A percentile compares a stretch with the other conserved stretches of the same genome.
Conservation (phyloP, 768 basidiomycete species). For the Suillus subaureus region DNA sequence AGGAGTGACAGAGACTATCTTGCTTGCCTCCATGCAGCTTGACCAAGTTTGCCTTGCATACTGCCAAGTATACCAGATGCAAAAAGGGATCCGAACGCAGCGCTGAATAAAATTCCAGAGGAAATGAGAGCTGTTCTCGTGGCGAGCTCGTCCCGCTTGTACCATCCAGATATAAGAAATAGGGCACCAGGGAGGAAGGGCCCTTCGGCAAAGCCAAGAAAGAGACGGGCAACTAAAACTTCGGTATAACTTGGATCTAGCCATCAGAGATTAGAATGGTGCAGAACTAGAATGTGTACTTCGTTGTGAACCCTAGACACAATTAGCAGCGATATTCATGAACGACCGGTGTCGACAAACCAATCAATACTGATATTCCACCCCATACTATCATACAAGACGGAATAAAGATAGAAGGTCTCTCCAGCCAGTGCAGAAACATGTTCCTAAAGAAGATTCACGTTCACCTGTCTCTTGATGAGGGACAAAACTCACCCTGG, state of each 20-base stretch:
- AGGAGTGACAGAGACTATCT: background rate
- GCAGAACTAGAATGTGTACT: background rate
- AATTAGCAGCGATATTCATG: background rate
- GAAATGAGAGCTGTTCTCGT: constrained; percentile 34
- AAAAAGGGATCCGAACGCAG: constrained; percentile 50
- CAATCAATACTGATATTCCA: constrained; percentile 36
- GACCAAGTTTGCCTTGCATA: constrained; percentile 26
- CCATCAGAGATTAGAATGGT: background rate
- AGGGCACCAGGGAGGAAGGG: constrained; percentile 28
- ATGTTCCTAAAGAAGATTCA: constrained; percentile 25
- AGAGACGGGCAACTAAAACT: constrained; percentile 41
- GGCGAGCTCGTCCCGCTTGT: background rate
- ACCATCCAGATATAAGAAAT: background rate
- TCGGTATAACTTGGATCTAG: constrained; percentile 11
- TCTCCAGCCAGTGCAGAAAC: constrained; percentile 32
- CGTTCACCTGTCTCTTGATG: background rate
- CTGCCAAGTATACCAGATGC: constrained; percentile 45
- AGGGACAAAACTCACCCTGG: constrained; percentile 11
- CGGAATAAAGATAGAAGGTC: constrained; percentile 30
- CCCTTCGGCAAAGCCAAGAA: constrained; percentile 42
- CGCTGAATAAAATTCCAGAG: constrained; percentile 42
- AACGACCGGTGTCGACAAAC: background rate
- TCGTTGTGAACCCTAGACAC: constrained; percentile 4
- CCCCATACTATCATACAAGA: constrained; percentile 38
- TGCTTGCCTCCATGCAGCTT: constrained; percentile 42